These are phyloP conservation scores for Cercospora sp. DNA, from an alignment of 2,329 filamentous ascomycete species.

Conservation along the genomic window DNA sequence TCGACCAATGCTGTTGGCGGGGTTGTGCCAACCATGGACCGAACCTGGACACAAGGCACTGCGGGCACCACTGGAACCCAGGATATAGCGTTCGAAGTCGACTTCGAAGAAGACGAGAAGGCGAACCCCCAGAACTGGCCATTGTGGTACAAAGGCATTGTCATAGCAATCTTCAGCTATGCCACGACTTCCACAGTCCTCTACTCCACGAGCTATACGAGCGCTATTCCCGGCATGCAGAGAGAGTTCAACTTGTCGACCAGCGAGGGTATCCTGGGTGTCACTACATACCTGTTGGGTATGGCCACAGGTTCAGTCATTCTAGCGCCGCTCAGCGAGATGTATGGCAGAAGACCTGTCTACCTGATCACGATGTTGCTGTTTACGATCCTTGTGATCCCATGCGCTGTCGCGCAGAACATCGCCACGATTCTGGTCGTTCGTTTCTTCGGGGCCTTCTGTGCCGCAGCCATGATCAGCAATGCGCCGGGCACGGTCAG, in stretches of 20 bases:
- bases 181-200: conserved; percentile 60
- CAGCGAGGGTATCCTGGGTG: conserved; percentile 68
- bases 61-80: conserved; percentile 27
- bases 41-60: conserved; percentile 25
- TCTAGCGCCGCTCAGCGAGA: conserved; percentile 71
- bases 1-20: conserved; percentile 36
- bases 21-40: conserved; percentile 28
- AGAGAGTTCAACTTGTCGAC: conserved; percentile 63
- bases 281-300: conserved; percentile 77
- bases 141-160: conserved; percentile 56
- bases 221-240: conserved; percentile 65
- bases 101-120: conserved; percentile 64
- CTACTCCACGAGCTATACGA: conserved; percentile 78
- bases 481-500: conserved; percentile 81
- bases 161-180: conserved; percentile 58
- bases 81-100: conserved; percentile 67
- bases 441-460: conserved; percentile 72
- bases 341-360: conserved; percentile 66
- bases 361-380: conserved; percentile 65
- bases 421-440: conserved; percentile 68
- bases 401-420: conserved; percentile 68
- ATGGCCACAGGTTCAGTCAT: conserved; percentile 71
- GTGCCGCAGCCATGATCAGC: conserved; percentile 76
- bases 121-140: conserved; percentile 71
- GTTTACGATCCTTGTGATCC: conserved; percentile 70